Base-by-base conservation (phyloP, 2,329 filamentous ascomycete genomes). In the Didymella pinodella region DNA sequence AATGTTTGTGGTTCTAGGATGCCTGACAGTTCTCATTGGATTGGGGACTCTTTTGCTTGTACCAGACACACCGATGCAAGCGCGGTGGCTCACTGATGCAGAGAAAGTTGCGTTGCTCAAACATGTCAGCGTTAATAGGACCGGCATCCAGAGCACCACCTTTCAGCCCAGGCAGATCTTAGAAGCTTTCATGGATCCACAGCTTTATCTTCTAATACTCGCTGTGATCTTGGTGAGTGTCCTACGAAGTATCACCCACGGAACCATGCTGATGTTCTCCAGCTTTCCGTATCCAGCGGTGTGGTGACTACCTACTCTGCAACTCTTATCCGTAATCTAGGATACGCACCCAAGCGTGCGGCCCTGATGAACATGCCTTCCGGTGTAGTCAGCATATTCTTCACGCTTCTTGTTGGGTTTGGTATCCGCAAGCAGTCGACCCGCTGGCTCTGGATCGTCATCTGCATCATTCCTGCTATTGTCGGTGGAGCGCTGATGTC, bases 91-190 rank as follows among this genome's bases (percentile, higher is more conserved):
- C 10, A 69, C 65, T 11, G 66, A 73, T 41, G 67, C 56, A 18
- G 77, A 79, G 57, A 77, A 79, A 51, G 48, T 76, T 8, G 66
- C 55, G 22, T 87, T 88, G 0, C 78, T 92, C 18, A 90, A 90
- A 62, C 83, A 90, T 0, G 84, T 93, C 4, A 83, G 89, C 0
- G 83, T 86, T 31, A 93, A 93, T 66, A 87, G 91, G 74, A 90
- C 90, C 53, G 90, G 90, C 0, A 87, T 90, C 14, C 87, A 87
- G 5, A 88, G 85, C 60, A 85, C 85, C 57, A 82, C 88, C 57
- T 89, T 89, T 74, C 88, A 88, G 59, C 80, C 83, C 77, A 79
- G 82, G 16, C 90, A 93, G 61, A 80, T 89, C 1, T 76, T 82
- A 7, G 84, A 86, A 61, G 83, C 84, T 0, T 65, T 86, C 3